Evolutionary conservation across 495 filamentous ascomycete species (phyloP).

Genomic region (Aspergillus heteromorphus): DNA sequence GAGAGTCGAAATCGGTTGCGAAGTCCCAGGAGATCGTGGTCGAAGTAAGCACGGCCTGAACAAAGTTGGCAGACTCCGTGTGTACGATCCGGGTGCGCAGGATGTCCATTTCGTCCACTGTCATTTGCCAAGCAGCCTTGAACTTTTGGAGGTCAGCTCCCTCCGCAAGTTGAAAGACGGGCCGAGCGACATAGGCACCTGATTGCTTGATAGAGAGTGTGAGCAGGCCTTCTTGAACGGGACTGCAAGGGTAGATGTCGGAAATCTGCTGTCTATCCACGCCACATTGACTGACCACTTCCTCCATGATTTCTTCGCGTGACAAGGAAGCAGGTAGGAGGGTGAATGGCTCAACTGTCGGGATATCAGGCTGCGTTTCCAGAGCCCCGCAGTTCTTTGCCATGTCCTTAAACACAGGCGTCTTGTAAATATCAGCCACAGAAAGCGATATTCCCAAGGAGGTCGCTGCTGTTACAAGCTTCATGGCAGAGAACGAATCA

Average conservation of each 20-base stretch:
- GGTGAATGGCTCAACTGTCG: conserved; percentile 36
- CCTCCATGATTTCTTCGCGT: conserved; percentile 32
- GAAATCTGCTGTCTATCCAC: conserved; percentile 35
- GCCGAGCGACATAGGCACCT: conserved; percentile 50
- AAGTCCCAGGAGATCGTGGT: conserved; percentile 43
- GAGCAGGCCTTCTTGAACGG: conserved; percentile 66
- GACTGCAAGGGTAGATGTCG: conserved; percentile 64
- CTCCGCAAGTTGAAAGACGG: conserved; percentile 38
- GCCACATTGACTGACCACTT: conserved; percentile 39
- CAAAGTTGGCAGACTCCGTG: conserved; percentile 37
- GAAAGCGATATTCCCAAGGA: conserved; percentile 40
- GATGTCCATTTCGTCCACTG: conserved; percentile 44
- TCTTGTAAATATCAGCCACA: conserved; percentile 46
- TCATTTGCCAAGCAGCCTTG: conserved; percentile 48
- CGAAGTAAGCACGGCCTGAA: conserved; percentile 51
- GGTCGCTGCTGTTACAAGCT: conserved; percentile 44
- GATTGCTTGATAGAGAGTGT: conserved; percentile 51
- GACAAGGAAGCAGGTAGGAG: conserved; percentile 30
- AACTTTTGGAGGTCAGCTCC: conserved; percentile 43
- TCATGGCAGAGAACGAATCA: conserved; percentile 54
- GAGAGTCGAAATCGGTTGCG: conserved; percentile 37
- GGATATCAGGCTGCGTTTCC: background rate
- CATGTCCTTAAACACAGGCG: conserved; percentile 45
- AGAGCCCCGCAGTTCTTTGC: conserved; percentile 25
- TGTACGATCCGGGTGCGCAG: conserved; percentile 54